Conservation (phyloP, 169 alveolate species). For the Plasmodium chabaudi region DNA sequence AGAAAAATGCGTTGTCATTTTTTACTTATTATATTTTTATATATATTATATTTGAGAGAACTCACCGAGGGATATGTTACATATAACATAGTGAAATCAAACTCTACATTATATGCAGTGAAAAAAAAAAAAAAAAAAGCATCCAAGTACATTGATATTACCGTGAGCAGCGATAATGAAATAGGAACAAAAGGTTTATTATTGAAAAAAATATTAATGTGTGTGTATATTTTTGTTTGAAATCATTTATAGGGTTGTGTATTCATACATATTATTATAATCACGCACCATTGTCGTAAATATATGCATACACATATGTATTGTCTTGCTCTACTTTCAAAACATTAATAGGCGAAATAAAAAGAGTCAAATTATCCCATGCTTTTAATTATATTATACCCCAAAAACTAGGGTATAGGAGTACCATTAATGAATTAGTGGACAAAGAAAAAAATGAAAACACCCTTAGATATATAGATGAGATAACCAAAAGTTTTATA, state of each 20-base stretch:
- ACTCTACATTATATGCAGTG: slow-evolving; percentile 43
- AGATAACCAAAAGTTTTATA: slow-evolving; percentile 61
- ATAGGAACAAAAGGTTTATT: slow-evolving; percentile 74
- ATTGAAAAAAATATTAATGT: not conserved
- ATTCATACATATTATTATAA: not conserved
- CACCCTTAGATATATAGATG: slow-evolving; percentile 63
- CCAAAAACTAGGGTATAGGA: slow-evolving; percentile 70
- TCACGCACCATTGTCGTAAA: too few relatives aligned
- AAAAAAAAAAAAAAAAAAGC: slow-evolving; percentile 64
- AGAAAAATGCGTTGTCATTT: slow-evolving; percentile 41
- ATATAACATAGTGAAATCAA: slow-evolving; percentile 16
- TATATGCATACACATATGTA: not conserved
- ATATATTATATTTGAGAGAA: slow-evolving; percentile 6
- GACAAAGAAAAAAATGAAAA: slow-evolving; percentile 68
- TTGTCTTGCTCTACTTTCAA: not conserved
- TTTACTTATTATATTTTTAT: slow-evolving; percentile 19
- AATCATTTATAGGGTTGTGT: not conserved
- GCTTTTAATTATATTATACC: slow-evolving; percentile 76
- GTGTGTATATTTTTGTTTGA: not conserved
- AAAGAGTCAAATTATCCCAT: slow-evolving; percentile 70
- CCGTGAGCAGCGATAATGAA: slow-evolving; percentile 74
- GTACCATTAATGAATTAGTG: slow-evolving; percentile 71
- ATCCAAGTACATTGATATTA: slow-evolving; percentile 43
- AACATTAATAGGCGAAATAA: slow-evolving; percentile 49
- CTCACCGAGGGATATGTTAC: slow-evolving; percentile 29